Evolutionary conservation across 345 rosid species (phyloP).

Genomic region (Lenwebbia sp.): DNA sequence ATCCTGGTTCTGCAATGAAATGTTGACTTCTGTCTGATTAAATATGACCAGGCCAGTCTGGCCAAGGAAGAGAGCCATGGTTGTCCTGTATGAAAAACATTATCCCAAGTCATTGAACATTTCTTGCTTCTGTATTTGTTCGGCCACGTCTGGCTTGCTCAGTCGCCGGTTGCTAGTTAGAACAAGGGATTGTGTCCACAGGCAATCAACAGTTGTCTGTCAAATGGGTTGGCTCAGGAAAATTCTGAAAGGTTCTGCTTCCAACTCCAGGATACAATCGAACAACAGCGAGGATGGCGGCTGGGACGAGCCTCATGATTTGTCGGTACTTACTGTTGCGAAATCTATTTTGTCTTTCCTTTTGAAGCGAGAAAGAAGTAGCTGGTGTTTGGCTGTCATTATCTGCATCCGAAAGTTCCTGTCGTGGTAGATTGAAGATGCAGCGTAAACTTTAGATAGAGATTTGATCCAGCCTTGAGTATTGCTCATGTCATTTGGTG

Average conservation of each 20-base stretch:
- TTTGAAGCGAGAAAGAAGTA: background rate
- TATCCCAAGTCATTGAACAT: background rate
- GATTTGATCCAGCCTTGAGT: background rate
- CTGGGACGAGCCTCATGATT: background rate
- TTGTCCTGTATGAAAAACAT: no score
- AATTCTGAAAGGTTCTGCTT: slow-evolving; percentile 51
- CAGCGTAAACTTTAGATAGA: background rate
- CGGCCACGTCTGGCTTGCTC: background rate
- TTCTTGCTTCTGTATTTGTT: background rate
- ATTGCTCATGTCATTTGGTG: background rate
- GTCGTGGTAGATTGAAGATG: background rate
- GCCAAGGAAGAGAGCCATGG: background rate
- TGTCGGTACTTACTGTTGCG: background rate
- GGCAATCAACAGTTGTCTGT: background rate
- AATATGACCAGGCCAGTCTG: background rate
- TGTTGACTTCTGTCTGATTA: background rate
- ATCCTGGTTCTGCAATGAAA: no score
- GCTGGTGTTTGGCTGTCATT: background rate
- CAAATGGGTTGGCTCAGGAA: slow-evolving; percentile 75
- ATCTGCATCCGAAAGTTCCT: background rate
- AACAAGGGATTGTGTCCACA: background rate
- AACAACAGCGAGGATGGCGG: background rate
- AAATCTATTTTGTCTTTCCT: background rate
- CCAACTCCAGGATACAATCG: background rate
- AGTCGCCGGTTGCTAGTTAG: background rate